A percentile compares a stretch with the other conserved stretches of the same genome.
Conservation (phyloP, 176 grass and related monocot genomes). For the Paspalum vaginatum region DNA sequence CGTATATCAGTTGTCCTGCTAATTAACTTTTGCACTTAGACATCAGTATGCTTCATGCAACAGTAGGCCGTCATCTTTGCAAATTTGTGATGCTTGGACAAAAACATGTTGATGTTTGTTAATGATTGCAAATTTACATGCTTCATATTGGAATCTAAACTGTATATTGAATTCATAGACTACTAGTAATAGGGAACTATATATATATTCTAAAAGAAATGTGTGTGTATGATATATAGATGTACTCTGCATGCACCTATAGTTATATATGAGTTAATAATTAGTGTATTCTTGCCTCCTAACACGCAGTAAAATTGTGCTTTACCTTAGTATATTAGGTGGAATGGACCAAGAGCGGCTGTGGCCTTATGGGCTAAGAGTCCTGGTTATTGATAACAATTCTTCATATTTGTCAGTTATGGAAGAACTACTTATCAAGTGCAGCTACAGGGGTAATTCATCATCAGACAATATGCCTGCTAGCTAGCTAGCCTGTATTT, state of each 20-base stretch:
- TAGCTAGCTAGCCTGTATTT: neutral
- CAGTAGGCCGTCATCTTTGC: no score
- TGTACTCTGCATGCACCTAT: neutral
- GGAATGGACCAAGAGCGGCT: slow-evolving; percentile 27
- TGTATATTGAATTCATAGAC: neutral
- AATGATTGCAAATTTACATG: neutral
- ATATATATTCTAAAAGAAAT: neutral
- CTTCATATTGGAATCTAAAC: neutral
- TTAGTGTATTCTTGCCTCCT: neutral
- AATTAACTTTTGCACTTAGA: no score
- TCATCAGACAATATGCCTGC: neutral
- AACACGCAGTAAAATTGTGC: neutral
- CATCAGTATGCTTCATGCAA: no score
- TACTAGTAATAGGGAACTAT: neutral
- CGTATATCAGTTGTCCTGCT: no score
- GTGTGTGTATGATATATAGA: neutral
- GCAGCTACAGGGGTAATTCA: slow-evolving; percentile 51
- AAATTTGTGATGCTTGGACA: neutral
- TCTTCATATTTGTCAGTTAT: slow-evolving; percentile 32
- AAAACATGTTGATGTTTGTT: neutral
- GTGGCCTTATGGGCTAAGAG: slow-evolving; percentile 45
- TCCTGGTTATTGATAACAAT: slow-evolving; percentile 48
- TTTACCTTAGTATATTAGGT: neutral
- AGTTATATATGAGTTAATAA: neutral
- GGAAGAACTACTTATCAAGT: slow-evolving; percentile 48